Evolutionary conservation across 352 stramenopile species (phyloP), one percentile per base, ranked within the genome.

Genomic region (Phytopythium chamaehyphon): DNA sequence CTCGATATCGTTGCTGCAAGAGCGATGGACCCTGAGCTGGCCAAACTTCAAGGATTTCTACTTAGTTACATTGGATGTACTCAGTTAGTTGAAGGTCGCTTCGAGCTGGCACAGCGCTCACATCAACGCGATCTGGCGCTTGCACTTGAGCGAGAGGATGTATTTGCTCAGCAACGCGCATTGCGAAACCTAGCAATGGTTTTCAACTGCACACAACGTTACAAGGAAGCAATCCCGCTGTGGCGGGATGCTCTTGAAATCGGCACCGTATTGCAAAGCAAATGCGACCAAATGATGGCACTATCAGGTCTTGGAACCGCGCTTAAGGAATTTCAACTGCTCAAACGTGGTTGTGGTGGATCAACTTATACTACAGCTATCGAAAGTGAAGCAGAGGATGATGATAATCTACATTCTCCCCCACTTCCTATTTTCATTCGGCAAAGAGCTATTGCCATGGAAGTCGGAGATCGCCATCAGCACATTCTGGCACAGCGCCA

Each of bases 161-260:
- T 84, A 36, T 52, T 72, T 31, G 68, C 72, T 0, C 76, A 87
- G 35, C 65, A 79, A 12, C 73, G 76, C 2, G 70, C 72, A 2
- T 51, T 77, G 26, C 65, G 71, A 0, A 87, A 87, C 43, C 69
- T 87, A 22, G 76, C 76, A 1, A 55, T 79, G 21, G 50, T 79
- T 23, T 79, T 71, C 49, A 73, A 61, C 40, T 23, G 52, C 5
- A 76, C 66, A 10, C 68, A 80, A 23, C 69, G 71, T 2, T 81
- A 76, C 40, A 33, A 54, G n/a, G 69, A 84, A 26, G 65, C 72
- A 5, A 65, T 82, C 33, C 61, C 70, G 18, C 59, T 84, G 14
- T 87, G 76, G 76, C 65, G 67, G 26, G 76, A 87, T 55, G 61
- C 56, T 0, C 45, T 84, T 2, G 71, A 85, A 52, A 67, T 82